Evolutionary conservation across 1,284 basidiomycete genomes (phyloP).

Genomic region (Ustilago xerochloae): DNA sequence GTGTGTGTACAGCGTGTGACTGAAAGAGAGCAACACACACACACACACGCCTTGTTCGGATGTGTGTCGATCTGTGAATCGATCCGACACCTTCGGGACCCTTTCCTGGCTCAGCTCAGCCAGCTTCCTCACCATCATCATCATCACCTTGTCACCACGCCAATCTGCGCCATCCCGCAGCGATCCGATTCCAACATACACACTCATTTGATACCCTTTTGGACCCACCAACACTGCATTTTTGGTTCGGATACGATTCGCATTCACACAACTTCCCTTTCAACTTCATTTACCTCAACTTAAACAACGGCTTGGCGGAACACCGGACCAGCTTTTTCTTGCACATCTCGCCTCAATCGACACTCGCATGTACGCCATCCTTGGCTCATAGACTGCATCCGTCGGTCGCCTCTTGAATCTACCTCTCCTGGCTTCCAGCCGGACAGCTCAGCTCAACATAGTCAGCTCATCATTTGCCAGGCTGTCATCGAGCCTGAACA

Average conservation of each 20-base stretch:
- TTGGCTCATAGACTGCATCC: too few species aligned
- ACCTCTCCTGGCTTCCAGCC: too few species aligned
- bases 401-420: too few species aligned
- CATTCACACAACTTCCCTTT: background rate
- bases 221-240: background rate
- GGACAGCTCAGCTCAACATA: too few species aligned
- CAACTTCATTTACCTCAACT: background rate
- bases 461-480: too few species aligned
- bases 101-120: too few species aligned
- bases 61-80: too few species aligned
- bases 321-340: background rate
- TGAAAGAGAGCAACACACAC: slow-evolving; percentile 3
- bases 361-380: too few species aligned
- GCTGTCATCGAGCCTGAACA: background rate
- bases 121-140: slow-evolving; percentile 8
- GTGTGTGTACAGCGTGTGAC: background rate
- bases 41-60: background rate
- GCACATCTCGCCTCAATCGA: too few species aligned
- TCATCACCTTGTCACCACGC: background rate
- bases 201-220: slow-evolving; percentile 18
- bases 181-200: background rate
- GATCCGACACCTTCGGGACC: too few species aligned
- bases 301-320: background rate
- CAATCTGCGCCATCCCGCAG: background rate
- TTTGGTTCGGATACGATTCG: background rate